Evolutionary conservation across 2,329 filamentous ascomycete species (phyloP).

Genomic region (Lizonia empirigonia): DNA sequence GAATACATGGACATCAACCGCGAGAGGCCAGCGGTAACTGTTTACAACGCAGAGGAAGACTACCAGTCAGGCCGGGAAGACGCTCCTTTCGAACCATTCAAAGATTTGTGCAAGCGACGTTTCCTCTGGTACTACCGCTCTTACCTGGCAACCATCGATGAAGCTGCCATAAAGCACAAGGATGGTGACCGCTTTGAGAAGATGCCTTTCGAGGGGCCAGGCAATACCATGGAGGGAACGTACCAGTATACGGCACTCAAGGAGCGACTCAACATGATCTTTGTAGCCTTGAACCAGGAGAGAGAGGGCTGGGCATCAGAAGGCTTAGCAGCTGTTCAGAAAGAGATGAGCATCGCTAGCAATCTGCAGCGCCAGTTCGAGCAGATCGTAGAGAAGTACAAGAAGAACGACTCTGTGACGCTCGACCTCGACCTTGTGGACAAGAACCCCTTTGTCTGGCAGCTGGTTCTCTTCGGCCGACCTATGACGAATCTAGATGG

Average conservation of each 20-base stretch:
- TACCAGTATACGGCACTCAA: slow-evolving; percentile 82
- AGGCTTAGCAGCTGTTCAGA: slow-evolving; percentile 66
- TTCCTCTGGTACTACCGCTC: slow-evolving; percentile 97
- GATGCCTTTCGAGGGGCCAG: slow-evolving; percentile 83
- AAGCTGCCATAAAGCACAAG: slow-evolving; percentile 65
- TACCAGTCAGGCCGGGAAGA: slow-evolving; percentile 57
- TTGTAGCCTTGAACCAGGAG: slow-evolving; percentile 73
- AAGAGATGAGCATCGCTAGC: slow-evolving; percentile 76
- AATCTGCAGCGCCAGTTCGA: slow-evolving; percentile 85
- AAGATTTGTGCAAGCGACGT: slow-evolving; percentile 85
- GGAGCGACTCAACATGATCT: slow-evolving; percentile 70
- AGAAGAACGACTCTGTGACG: slow-evolving; percentile 69
- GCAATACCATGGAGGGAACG: slow-evolving; percentile 83
- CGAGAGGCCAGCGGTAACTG: slow-evolving; percentile 44
- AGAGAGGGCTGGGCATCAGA: slow-evolving; percentile 71
- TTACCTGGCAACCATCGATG: slow-evolving; percentile 74
- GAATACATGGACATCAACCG: slow-evolving; percentile 70
- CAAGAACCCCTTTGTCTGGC: slow-evolving; percentile 88
- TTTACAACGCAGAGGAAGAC: slow-evolving; percentile 59
- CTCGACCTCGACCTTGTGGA: slow-evolving; percentile 78
- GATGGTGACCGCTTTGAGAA: slow-evolving; percentile 69
- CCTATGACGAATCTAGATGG: slow-evolving; percentile 94
- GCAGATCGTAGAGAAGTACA: slow-evolving; percentile 78
- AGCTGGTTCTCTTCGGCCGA: slow-evolving; percentile 84
- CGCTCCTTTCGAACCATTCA: slow-evolving; percentile 80